Evolutionary conservation across 2,329 filamentous ascomycete genomes (phyloP).

Genomic region (Sphaceloma murrayae): DNA sequence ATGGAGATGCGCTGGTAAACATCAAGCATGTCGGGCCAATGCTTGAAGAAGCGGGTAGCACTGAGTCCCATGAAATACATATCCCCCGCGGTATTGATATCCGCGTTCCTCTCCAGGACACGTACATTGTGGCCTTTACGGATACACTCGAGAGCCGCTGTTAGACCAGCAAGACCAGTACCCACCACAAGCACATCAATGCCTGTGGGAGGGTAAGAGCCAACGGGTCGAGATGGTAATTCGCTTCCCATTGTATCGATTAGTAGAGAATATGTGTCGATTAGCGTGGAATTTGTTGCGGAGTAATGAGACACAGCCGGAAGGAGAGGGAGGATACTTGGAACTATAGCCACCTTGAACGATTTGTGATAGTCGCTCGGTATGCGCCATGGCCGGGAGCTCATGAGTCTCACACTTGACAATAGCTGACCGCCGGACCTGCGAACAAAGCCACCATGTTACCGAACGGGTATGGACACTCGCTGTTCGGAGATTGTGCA

Average conservation of each 20-base stretch:
- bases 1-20: constrained; percentile 46
- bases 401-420: too few relatives aligned
- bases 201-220: constrained; percentile 35
- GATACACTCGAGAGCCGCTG: constrained; percentile 27
- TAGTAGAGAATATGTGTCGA: too few relatives aligned
- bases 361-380: too few relatives aligned
- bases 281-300: too few relatives aligned
- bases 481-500: too few relatives aligned
- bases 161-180: constrained; percentile 26
- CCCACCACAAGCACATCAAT: constrained; percentile 28
- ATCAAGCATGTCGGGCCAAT: constrained; percentile 45
- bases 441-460: too few relatives aligned
- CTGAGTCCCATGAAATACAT: constrained; percentile 53
- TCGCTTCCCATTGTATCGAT: constrained; percentile 22
- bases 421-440: too few relatives aligned
- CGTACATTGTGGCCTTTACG: constrained; percentile 28
- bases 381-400: too few relatives aligned
- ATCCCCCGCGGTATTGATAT: constrained; percentile 48
- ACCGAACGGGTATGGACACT: too few relatives aligned
- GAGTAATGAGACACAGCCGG: too few relatives aligned
- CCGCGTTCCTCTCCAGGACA: constrained; percentile 31
- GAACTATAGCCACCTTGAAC: too few relatives aligned
- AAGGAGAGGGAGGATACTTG: too few relatives aligned
- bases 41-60: constrained; percentile 46
- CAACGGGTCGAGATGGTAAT: constrained; percentile 35